Evolutionary conservation across 2,329 filamentous ascomycete species (phyloP).

Genomic region (Harringtonia aguacate): DNA sequence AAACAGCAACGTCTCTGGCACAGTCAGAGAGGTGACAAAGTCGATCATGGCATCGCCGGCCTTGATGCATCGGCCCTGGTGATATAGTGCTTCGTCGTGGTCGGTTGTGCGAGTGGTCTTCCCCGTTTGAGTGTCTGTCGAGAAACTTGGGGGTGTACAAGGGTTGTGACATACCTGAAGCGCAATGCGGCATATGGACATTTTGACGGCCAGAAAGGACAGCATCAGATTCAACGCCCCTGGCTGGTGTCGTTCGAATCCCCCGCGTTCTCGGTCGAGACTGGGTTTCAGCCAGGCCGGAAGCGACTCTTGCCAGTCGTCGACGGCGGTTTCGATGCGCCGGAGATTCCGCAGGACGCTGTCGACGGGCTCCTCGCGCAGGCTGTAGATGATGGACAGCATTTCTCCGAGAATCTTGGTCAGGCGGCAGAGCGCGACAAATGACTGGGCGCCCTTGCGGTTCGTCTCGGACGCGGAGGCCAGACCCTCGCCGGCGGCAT

Average conservation of each 20-base stretch:
- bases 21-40: neutral
- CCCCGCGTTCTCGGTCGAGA: neutral
- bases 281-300: conserved; percentile 2
- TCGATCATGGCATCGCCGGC: conserved; percentile 1
- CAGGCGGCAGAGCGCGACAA: conserved; percentile 1
- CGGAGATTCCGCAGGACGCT: neutral
- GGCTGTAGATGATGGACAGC: neutral
- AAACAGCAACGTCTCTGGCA: neutral
- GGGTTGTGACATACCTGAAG: neutral
- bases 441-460: conserved; percentile 1
- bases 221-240: neutral
- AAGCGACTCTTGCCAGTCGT: conserved; percentile 2
- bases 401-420: conserved; percentile 1
- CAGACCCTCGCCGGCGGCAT: neutral
- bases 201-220: conserved; percentile 1
- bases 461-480: neutral
- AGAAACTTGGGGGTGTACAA: neutral
- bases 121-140: neutral
- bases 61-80: conserved; percentile 1
- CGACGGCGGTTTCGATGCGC: conserved; percentile 1
- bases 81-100: conserved; percentile 2
- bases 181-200: conserved; percentile 1
- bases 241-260: neutral
- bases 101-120: conserved; percentile 2
- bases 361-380: neutral